Evolutionary conservation across 176 grass and related monocot species (phyloP).

Genomic region (Dendrocalamus sinicus): DNA sequence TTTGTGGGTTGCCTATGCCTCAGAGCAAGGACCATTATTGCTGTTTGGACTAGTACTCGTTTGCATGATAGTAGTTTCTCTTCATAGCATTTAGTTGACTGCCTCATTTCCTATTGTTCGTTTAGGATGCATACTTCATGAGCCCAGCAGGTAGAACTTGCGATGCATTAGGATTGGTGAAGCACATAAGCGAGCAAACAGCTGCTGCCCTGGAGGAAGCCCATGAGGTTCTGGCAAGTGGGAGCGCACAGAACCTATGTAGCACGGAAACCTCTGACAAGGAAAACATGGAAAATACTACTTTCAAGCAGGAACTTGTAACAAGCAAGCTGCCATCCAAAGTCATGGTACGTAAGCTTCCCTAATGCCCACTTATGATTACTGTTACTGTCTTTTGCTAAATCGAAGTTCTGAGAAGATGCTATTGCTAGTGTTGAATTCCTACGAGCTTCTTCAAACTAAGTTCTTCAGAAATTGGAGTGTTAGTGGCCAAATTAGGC

Average conservation of each 20-base stretch:
- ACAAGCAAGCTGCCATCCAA: slow-evolving; percentile 50
- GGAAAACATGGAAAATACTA: slow-evolving; percentile 48
- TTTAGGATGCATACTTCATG: slow-evolving; percentile 71
- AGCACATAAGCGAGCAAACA: slow-evolving; percentile 70
- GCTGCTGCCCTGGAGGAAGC: slow-evolving; percentile 68
- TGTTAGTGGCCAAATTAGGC: background rate
- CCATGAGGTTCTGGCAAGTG: slow-evolving; percentile 67
- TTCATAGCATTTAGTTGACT: background rate
- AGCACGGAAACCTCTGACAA: slow-evolving; percentile 43
- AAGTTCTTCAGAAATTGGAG: background rate
- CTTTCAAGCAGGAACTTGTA: slow-evolving; percentile 41
- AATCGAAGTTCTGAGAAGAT: background rate
- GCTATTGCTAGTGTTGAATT: background rate
- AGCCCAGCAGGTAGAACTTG: slow-evolving; percentile 64
- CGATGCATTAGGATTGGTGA: slow-evolving; percentile 80
- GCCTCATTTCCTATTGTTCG: slow-evolving; percentile 28
- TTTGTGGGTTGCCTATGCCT: slow-evolving; percentile 16
- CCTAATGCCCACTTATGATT: background rate
- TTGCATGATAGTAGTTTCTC: background rate
- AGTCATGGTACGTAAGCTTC: slow-evolving; percentile 52
- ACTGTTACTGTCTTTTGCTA: slow-evolving; percentile 1
- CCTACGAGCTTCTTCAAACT: slow-evolving; percentile 15
- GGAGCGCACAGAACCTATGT: slow-evolving; percentile 18
- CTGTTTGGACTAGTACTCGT: slow-evolving; percentile 6
- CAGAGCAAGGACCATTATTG: background rate